A percentile compares a stretch with the other conserved stretches of the same genome.
Conservation (phyloP, 495 filamentous ascomycete species). For the Tetracladium setigerum region DNA sequence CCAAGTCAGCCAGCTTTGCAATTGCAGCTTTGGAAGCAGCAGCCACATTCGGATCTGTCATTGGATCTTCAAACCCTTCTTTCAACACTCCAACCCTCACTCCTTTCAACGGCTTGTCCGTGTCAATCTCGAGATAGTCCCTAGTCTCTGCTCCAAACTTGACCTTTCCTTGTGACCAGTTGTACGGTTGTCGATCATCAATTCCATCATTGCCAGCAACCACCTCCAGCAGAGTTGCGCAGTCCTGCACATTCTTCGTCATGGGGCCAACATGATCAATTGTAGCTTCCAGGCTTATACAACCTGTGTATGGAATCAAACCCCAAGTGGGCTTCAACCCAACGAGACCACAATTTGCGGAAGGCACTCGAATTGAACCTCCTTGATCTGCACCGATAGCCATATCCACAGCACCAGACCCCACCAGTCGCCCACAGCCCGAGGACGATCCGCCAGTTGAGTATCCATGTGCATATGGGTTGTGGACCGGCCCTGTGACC, state of each 20-base stretch:
- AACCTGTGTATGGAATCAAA: constrained; percentile 41
- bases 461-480: constrained; percentile 41
- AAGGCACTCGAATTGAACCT: constrained; percentile 51
- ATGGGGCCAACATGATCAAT: constrained; percentile 43
- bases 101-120: constrained; percentile 31
- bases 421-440: constrained; percentile 48
- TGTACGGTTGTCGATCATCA: constrained; percentile 44
- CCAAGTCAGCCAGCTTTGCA: constrained; percentile 38
- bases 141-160: constrained; percentile 25
- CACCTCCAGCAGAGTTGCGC: constrained; percentile 40
- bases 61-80: constrained; percentile 39
- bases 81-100: constrained; percentile 44
- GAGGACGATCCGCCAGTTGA: constrained; percentile 49
- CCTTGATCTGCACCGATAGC: constrained; percentile 54
- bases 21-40: constrained; percentile 34
- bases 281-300: constrained; percentile 35
- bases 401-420: constrained; percentile 41
- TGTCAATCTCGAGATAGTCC: constrained; percentile 8
- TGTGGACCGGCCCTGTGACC: constrained; percentile 42
- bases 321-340: constrained; percentile 44
- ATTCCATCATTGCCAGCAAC: constrained; percentile 50
- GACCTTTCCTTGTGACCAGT: constrained; percentile 30
- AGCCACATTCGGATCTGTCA: constrained; percentile 35
- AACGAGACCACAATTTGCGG: constrained; percentile 38
- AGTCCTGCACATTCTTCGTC: constrained; percentile 40